Base-by-base conservation (phyloP, 441 rosid species). In the Eruca vesicaria region DNA sequence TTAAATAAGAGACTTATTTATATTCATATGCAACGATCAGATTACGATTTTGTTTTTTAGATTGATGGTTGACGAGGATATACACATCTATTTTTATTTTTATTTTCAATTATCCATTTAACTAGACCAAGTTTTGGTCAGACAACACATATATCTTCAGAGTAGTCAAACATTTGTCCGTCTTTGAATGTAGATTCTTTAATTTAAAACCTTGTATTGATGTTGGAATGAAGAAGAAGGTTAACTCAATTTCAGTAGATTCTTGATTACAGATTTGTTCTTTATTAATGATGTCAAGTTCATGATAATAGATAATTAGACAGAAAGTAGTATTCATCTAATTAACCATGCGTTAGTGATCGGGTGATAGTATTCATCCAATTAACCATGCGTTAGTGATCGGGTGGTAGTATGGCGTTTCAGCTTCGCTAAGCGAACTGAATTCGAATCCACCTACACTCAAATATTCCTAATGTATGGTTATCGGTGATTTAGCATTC, bases 41-140 rank as follows among this genome's bases (percentile, higher is more conserved):
- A 9, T 12, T 59, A 56, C 73, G 45, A 38, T 41, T 15, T 69
- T 76, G 65, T 53, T 16, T 41, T 76, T 63, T 53, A 62, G 28
- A 26, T 36, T 62, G 58, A 69, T 63, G 63, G 55, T 75, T 56
- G 12, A 74, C 52, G 52, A 66, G 11, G 3, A 66, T 41, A 26
- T 26, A 3, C 29, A 26, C 29, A 26, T 26, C 2, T 23, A 23
- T 26, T 2, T n/a, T n/a, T n/a, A n/a, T n/a, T n/a, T n/a, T n/a
- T n/a, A n/a, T n/a, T n/a, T n/a, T n/a, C n/a, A n/a, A n/a, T n/a
- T n/a, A n/a, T n/a, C n/a, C n/a, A n/a, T n/a, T n/a, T n/a, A n/a
- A n/a, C n/a, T n/a, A n/a, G n/a, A n/a, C n/a, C n/a, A n/a, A n/a
- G n/a, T n/a, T n/a, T n/a, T n/a, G n/a, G n/a, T n/a, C n/a, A n/a